Evolutionary conservation across 495 filamentous ascomycete species (phyloP), one percentile per base, ranked within the genome.

Genomic region (Aspergillus sclerotioniger): DNA sequence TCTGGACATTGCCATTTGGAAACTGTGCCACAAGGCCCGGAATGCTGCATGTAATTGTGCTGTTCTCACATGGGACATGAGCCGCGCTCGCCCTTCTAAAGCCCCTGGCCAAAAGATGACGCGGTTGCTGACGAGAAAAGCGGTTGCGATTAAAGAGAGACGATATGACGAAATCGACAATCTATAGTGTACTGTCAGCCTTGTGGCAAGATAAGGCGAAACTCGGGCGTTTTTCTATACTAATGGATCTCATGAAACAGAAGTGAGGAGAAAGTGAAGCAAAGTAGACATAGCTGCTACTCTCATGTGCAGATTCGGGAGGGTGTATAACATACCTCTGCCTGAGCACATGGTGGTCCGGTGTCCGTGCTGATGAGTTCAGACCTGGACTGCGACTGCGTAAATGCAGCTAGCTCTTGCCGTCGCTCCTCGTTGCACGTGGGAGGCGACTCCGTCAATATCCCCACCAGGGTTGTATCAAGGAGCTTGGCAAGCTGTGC

Each of bases 81-180:
- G 25, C 2, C 25, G 25, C 25, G 25, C 25, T 63, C 2, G 70
- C 67, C 58, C 77, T 74, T 61, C 81, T 83, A 65, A 86, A 94
- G 13, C 91, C 92, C 77, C 92, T 84, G 59, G 87, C 89, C 10
- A 96, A 79, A 6, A 95, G 62, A 73, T 96, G 90, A 45, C 84
- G 78, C 0, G 85, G 85, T 67, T 78, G 82, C n/a, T 75, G 69
- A 37, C 68, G 70, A 1, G 72, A 50, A 35, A 70, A 70, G 50
- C 80, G 58, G 46, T 66, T 72, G 50, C 78, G 80, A 15, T 81
- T 83, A 71, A 96, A 96, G 3, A 96, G 71, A 3, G 81, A 75
- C 75, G 83, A 88, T 29, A 97, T 85, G 10, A 86, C 86, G 66
- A 90, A 95, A 71, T 96, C 89, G 51, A 97, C 82, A 60, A 96